A percentile compares a stretch with the other conserved stretches of the same genome.
phyloP scores from a whole-genome alignment of 2,329 filamentous ascomycete species.

The Lecanoromycetidae sp. region DNA sequence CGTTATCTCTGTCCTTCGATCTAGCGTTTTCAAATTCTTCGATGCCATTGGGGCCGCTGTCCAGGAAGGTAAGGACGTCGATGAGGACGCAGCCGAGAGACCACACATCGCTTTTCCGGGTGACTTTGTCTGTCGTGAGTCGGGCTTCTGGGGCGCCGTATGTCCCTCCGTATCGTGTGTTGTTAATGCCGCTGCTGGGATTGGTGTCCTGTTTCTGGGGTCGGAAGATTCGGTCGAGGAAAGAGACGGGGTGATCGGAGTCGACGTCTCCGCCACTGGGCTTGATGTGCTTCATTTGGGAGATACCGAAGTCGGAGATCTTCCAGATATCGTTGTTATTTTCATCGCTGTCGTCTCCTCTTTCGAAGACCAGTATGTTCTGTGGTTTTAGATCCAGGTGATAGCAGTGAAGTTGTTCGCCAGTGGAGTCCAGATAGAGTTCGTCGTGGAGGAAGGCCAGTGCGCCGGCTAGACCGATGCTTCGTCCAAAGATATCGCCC shows the following conservation, averaged over 20 bases:
- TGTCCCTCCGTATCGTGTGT: conserved; percentile 26
- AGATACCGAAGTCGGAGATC: conserved; percentile 33
- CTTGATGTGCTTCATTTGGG: conserved; percentile 26
- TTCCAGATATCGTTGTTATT: conserved; percentile 26
- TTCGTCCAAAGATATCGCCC: conserved; percentile 22
- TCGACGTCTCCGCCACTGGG: conserved; percentile 23
- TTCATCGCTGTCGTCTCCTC: conserved; percentile 15
- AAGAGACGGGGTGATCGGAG: conserved; percentile 19
- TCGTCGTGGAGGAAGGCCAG: conserved; percentile 30
- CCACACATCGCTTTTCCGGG: conserved; percentile 66
- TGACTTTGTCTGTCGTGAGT: conserved; percentile 29
- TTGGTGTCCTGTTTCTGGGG: conserved; percentile 19
- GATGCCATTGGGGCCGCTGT: conserved; percentile 21
- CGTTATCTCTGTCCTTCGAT: background rate
- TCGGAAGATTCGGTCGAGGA: conserved; percentile 17
- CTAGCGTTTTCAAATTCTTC: background rate
- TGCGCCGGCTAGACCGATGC: conserved; percentile 26
- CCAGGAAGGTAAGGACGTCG: conserved; percentile 29
- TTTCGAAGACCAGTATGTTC: conserved; percentile 22
- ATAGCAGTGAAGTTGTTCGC: conserved; percentile 28
- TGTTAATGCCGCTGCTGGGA: conserved; percentile 15
- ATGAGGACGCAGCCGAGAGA: conserved; percentile 83
- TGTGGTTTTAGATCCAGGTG: conserved; percentile 33
- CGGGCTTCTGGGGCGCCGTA: conserved; percentile 30
- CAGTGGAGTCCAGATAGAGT: conserved; percentile 20